phyloP scores from a whole-genome alignment of 352 stramenopile species.

The Phytophthora constricta region DNA sequence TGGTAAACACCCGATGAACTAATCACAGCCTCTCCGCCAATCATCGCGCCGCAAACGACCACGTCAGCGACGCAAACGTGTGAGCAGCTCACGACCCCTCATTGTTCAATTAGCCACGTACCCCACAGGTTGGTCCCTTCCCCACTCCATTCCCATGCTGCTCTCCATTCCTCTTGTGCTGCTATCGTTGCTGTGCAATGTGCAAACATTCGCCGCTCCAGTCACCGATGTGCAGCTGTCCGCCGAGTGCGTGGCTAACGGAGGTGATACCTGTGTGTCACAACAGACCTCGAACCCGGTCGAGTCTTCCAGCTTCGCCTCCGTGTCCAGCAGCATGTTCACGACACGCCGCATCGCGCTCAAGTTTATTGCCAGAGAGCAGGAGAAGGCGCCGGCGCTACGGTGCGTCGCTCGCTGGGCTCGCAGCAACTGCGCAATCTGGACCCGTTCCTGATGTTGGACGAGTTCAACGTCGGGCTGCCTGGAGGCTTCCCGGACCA shows the following conservation, averaged over 20 bases:
- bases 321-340: slow-evolving; percentile 29
- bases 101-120: slow-evolving; percentile 11
- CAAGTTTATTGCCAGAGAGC: slow-evolving; percentile 64
- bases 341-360: slow-evolving; percentile 45
- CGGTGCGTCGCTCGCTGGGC: slow-evolving; percentile 61
- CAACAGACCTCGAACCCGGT: slow-evolving; percentile 11
- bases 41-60: not conserved
- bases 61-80: not conserved
- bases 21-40: not conserved
- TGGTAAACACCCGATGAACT: not conserved
- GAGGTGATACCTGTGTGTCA: slow-evolving; percentile 30
- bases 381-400: slow-evolving; percentile 63
- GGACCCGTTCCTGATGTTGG: slow-evolving; percentile 69
- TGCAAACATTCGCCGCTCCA: not conserved
- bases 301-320: slow-evolving; percentile 12
- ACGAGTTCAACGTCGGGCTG: slow-evolving; percentile 58
- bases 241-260: slow-evolving; percentile 30
- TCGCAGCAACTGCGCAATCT: slow-evolving; percentile 53
- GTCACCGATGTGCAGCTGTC: slow-evolving; percentile 17
- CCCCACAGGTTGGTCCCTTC: slow-evolving; percentile 22
- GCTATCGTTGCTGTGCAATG: not conserved
- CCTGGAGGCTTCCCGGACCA: slow-evolving; percentile 91
- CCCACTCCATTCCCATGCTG: not conserved
- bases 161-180: too few relatives aligned
- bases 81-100: not conserved